phyloP scores from a whole-genome alignment of 148 eudicot genomes.

The Silene uniflora region DNA sequence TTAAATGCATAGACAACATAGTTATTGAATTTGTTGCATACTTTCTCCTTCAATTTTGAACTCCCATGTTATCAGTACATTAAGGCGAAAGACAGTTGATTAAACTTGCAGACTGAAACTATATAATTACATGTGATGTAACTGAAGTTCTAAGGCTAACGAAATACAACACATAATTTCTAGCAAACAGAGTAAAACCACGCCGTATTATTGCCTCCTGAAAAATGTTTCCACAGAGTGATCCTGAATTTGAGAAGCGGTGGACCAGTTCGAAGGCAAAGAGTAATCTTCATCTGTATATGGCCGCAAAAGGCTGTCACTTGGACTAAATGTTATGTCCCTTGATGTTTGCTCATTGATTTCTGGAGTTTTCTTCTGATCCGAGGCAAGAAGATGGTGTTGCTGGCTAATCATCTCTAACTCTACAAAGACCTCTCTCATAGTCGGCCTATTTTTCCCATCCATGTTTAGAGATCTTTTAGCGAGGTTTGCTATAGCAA shows the following conservation, averaged over 20 bases:
- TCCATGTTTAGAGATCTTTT: constrained; percentile 22
- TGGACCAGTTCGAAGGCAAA: not conserved
- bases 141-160: no score
- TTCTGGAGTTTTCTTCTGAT: not conserved
- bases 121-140: no score
- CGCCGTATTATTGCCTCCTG: not conserved
- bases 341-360: not conserved
- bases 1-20: no score
- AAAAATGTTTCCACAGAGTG: not conserved
- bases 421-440: constrained; percentile 26
- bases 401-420: constrained; percentile 15
- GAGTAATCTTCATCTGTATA: constrained; percentile 13
- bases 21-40: no score
- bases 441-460: constrained; percentile 26
- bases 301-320: not conserved
- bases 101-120: no score
- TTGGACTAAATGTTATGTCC: not conserved
- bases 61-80: no score
- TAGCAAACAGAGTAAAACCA: not conserved
- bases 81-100: no score
- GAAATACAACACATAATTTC: no score
- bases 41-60: no score
- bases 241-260: not conserved
- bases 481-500: constrained; percentile 20
- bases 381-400: not conserved